Conservation (phyloP, 345 rosid genomes). For the Populus deltoides region DNA sequence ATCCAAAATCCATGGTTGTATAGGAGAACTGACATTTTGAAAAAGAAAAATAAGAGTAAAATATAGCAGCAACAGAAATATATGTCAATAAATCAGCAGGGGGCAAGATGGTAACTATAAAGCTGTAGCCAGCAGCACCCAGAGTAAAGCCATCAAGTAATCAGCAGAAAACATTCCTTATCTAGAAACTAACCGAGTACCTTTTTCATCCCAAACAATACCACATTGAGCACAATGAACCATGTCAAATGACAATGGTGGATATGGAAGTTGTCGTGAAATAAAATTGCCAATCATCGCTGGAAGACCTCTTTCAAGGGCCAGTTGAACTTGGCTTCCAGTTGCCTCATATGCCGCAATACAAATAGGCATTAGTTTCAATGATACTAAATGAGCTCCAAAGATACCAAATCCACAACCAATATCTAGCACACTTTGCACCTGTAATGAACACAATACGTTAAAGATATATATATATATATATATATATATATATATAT, state of each 20-base stretch:
- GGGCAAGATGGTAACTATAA: background rate
- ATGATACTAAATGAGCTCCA: conserved; percentile 86
- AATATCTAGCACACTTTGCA: conserved; percentile 72
- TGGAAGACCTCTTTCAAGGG: conserved; percentile 98
- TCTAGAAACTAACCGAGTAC: conserved; percentile 30
- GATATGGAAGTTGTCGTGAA: conserved; percentile 84
- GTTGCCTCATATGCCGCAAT: conserved; percentile 88
- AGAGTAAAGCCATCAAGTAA: background rate
- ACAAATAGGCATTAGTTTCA: conserved; percentile 80
- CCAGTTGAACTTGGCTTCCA: conserved; percentile 96
- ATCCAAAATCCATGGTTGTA: background rate
- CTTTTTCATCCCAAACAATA: conserved; percentile 83
- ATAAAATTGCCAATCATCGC: conserved; percentile 89
- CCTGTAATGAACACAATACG: conserved; percentile 39
- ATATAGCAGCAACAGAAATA: background rate
- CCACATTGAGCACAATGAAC: conserved; percentile 98
- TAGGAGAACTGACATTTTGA: background rate
- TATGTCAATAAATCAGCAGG: background rate
- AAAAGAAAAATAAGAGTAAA: background rate
- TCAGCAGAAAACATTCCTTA: conserved; percentile 2
- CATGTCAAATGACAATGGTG: conserved; percentile 85
- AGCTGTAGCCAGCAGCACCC: background rate
- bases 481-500: no score
- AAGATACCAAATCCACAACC: conserved; percentile 99
- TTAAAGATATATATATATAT: no score